Evolutionary conservation across 495 filamentous ascomycete genomes (phyloP).

Genomic region (Penicillium herquei): DNA sequence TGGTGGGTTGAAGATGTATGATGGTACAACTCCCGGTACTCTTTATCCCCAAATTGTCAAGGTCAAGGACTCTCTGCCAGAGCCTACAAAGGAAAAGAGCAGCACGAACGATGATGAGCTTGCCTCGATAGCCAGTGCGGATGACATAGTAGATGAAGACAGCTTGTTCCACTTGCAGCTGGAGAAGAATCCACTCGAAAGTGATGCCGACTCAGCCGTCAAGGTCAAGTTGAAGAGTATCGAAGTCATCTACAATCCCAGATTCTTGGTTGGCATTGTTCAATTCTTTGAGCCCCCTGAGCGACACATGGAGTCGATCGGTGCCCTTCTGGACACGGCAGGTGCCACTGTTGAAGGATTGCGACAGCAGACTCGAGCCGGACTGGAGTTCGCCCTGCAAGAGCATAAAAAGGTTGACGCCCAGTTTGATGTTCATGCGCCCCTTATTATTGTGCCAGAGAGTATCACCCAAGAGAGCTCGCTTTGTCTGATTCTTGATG

Average conservation of each 20-base stretch:
- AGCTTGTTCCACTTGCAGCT: conserved; percentile 86
- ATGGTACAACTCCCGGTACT: conserved; percentile 88
- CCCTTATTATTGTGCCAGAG: conserved; percentile 93
- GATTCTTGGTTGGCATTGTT: conserved; percentile 81
- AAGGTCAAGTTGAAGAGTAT: conserved; percentile 91
- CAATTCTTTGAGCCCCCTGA: conserved; percentile 96
- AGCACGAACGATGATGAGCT: conserved; percentile 61
- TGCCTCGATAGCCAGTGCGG: conserved; percentile 45
- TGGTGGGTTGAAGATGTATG: conserved; percentile 89
- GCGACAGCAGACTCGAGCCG: conserved; percentile 91
- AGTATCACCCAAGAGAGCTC: conserved; percentile 77
- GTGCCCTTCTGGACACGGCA: conserved; percentile 88
- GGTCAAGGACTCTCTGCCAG: conserved; percentile 78
- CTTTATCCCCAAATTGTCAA: conserved; percentile 91
- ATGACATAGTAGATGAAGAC: conserved; percentile 63
- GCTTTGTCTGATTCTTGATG: conserved; percentile 89
- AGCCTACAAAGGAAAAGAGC: conserved; percentile 42
- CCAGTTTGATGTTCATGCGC: conserved; percentile 91
- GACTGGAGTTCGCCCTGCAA: conserved; percentile 90
- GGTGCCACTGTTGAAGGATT: conserved; percentile 93
- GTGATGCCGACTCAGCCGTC: conserved; percentile 82
- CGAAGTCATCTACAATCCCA: conserved; percentile 95
- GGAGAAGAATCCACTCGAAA: conserved; percentile 93
- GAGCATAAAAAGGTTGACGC: conserved; percentile 98
- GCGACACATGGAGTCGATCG: conserved; percentile 96